Percentiles rank a stretch among this genome's conserved stretches.
These are phyloP conservation scores for Phialophora verrucosa DNA, from an alignment of 2,329 filamentous ascomycete genomes.

Conservation along the genomic window DNA sequence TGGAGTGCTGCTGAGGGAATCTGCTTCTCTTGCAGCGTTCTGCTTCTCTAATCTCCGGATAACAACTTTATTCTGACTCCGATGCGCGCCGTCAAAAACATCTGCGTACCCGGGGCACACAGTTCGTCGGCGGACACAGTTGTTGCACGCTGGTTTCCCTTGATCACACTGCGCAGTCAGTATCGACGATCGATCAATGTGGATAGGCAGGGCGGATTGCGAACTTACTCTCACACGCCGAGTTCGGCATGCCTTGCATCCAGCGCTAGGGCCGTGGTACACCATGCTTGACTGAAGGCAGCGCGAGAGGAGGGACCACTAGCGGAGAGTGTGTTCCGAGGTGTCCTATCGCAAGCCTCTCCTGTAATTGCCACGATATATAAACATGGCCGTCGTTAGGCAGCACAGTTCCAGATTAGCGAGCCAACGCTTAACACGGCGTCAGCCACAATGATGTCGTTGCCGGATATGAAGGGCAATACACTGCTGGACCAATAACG, in stretches of 20 bases:
- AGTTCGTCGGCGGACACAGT: slow-evolving; percentile 32
- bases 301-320: not conserved
- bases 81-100: slow-evolving; percentile 39
- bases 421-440: slow-evolving; percentile 3
- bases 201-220: not conserved
- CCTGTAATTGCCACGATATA: slow-evolving; percentile 19
- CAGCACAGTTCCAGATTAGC: slow-evolving; percentile 19
- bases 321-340: slow-evolving; percentile 9
- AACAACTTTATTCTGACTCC: slow-evolving; percentile 37
- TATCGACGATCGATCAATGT: not conserved
- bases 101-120: slow-evolving; percentile 39
- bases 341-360: slow-evolving; percentile 23
- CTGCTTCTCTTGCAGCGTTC: slow-evolving; percentile 14
- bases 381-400: slow-evolving; percentile 13
- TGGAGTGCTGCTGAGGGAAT: slow-evolving; percentile 15
- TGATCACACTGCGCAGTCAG: slow-evolving; percentile 36
- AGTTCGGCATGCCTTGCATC: slow-evolving; percentile 38
- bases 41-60: slow-evolving; percentile 27
- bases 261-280: slow-evolving; percentile 38
- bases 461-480: not conserved
- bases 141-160: slow-evolving; percentile 40
- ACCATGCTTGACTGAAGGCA: slow-evolving; percentile 33
- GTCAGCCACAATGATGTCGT: slow-evolving; percentile 27
- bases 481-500: slow-evolving; percentile 6
- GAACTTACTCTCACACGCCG: slow-evolving; percentile 38